Base-by-base conservation (phyloP, 805 yeast species). In the Candida methanosorbosa region DNA sequence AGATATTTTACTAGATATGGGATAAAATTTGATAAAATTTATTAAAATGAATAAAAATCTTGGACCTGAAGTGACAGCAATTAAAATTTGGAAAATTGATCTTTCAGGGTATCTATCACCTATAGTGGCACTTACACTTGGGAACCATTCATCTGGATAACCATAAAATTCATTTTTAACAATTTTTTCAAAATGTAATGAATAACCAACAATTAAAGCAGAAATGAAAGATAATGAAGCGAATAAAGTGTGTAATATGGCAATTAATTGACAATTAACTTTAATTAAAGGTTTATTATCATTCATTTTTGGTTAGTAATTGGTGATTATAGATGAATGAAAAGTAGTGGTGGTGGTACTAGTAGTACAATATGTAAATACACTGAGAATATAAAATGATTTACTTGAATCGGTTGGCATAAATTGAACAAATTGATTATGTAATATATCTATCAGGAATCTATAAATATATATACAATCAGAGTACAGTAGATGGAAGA, bases 61-160 rank as follows among this genome's bases (percentile, higher is more conserved):
- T 14, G 97, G 97, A 26, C 96, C 95, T 1, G 97, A 72, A 1
- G 97, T 88, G 30, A 90, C 58, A 1, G 97, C 98, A 44, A 92
- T 92, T 42, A 90, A 60, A 25, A 90, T 68, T 60, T 92, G 98
- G 56, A 90, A 92, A 15, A 92, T 60, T 2, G 95, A 84, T 44
- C 98, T 67, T 59, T 92, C 98, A 0, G 98, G 98, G 54, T 87
- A 92, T 40, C 97, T 61, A 55, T 92, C 98, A 30, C 98, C 98
- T 52, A 92, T 92, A 2, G 98, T 75, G 1, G 98, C 97, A 25
- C 94, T 81, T 2, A 92, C 98, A 50, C 94, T 81, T 2, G 98
- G 98, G 54, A 92, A 90, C 97, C 98, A 92, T 57, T 92, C 98
- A 39, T 88, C 92, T 3, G 98, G 98, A 53, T 86, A 92, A 1